Percentiles rank a stretch among this genome's conserved stretches.
These are phyloP conservation scores for Saccharomyces hybrid DNA, from an alignment of 1,139 yeast species.

Conservation along the genomic window DNA sequence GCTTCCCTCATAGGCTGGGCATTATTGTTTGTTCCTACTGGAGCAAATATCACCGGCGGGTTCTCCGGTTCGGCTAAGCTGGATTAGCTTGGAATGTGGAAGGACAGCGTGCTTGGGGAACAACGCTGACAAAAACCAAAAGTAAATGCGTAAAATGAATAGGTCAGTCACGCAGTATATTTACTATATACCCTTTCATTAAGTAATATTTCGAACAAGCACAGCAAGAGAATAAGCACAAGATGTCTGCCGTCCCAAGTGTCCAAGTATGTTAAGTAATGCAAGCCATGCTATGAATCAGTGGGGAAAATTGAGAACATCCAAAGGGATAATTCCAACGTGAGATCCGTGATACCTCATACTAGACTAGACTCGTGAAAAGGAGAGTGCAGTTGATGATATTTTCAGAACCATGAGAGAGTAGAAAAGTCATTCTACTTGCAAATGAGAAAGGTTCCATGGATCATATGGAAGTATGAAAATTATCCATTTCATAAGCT, in stretches of 20 bases:
- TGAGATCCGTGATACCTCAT: background rate
- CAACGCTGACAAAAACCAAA: background rate
- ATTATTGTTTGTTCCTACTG: too few relatives aligned
- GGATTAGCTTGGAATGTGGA: too few relatives aligned
- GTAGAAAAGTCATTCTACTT: too few relatives aligned
- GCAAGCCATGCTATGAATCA: background rate
- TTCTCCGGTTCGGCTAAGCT: too few relatives aligned
- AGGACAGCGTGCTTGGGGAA: background rate
- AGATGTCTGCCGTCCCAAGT: slow-evolving; percentile 53
- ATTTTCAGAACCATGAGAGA: too few relatives aligned
- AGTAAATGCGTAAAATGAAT: background rate
- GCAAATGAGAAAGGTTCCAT: too few relatives aligned
- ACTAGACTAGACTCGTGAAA: too few relatives aligned
- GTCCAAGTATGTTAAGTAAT: slow-evolving; percentile 50
- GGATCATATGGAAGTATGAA: too few relatives aligned
- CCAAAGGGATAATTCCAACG: background rate
- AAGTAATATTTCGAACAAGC: slow-evolving; percentile 4
- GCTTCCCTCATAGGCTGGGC: too few relatives aligned
- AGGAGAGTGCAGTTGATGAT: too few relatives aligned
- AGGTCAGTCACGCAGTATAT: background rate
- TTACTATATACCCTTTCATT: slow-evolving; percentile 1
- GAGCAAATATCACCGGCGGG: too few relatives aligned
- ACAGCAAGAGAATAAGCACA: slow-evolving; percentile 21
- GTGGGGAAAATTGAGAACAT: background rate
- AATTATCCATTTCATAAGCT: too few relatives aligned